These are phyloP conservation scores for Aspergillus indologenus DNA, from an alignment of 495 filamentous ascomycete species.

Conservation along the genomic window DNA sequence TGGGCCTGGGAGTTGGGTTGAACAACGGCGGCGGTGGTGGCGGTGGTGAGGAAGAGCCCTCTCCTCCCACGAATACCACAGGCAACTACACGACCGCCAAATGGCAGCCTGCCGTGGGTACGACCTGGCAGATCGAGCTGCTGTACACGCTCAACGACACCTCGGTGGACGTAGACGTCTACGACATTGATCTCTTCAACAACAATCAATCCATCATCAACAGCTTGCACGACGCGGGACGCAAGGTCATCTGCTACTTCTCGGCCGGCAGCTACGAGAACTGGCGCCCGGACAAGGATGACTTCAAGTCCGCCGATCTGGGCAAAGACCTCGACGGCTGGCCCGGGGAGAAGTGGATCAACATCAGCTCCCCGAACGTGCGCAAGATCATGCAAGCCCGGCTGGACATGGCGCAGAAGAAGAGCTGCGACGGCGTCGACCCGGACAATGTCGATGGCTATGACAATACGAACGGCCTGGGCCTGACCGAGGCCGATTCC, in stretches of 20 bases:
- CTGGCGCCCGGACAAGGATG: slow-evolving; percentile 51
- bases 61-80: slow-evolving; percentile 16
- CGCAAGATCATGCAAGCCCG: slow-evolving; percentile 58
- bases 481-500: slow-evolving; percentile 51
- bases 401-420: slow-evolving; percentile 52
- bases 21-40: slow-evolving; percentile 23
- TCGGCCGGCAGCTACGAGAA: slow-evolving; percentile 63
- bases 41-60: slow-evolving; percentile 17
- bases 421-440: slow-evolving; percentile 70
- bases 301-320: slow-evolving; percentile 52
- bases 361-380: slow-evolving; percentile 54
- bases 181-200: slow-evolving; percentile 62
- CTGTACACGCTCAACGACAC: slow-evolving; percentile 42
- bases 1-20: slow-evolving; percentile 50
- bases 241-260: slow-evolving; percentile 73
- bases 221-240: slow-evolving; percentile 42
- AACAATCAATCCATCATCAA: slow-evolving; percentile 45
- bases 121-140: slow-evolving; percentile 56
- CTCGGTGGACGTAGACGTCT: slow-evolving; percentile 47
- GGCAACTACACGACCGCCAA: slow-evolving; percentile 31
- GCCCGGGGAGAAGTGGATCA: slow-evolving; percentile 65
- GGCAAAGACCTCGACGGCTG: slow-evolving; percentile 57
- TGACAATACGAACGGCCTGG: slow-evolving; percentile 53
- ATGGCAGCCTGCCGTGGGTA: slow-evolving; percentile 49
- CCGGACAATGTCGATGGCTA: slow-evolving; percentile 73